These are phyloP conservation scores for Lactarius sp. DNA, from an alignment of 768 basidiomycete species.

Conservation along the genomic window DNA sequence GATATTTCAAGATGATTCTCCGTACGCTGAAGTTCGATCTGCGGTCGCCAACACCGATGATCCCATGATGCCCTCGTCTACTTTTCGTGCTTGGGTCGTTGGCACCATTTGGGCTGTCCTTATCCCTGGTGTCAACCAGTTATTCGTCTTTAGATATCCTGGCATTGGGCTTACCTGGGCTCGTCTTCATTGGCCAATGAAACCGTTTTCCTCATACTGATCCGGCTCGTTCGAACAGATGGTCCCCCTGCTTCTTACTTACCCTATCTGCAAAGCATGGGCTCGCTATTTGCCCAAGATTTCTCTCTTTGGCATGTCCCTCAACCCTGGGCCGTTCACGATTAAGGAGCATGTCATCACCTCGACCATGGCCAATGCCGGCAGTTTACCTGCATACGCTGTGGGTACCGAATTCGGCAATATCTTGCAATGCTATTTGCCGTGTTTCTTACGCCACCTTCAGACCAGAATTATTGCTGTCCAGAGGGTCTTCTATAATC, in stretches of 20 bases:
- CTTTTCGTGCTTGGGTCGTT: not conserved
- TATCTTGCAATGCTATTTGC: not conserved
- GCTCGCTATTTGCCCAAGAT: slow-evolving; percentile 45
- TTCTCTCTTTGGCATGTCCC: slow-evolving; percentile 45
- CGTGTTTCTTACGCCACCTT: not conserved
- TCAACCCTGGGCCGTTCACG: slow-evolving; percentile 70
- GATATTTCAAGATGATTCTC: too few relatives aligned
- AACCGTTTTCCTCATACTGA: not conserved
- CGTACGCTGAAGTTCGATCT: too few relatives aligned
- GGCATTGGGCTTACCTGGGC: rapidly evolving
- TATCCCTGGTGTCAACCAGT: not conserved
- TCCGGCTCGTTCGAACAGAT: slow-evolving; percentile 32
- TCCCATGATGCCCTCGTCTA: not conserved
- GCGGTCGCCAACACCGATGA: too few relatives aligned
- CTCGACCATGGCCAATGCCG: slow-evolving; percentile 36
- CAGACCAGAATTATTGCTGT: slow-evolving; percentile 44
- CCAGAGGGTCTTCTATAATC: slow-evolving; percentile 43
- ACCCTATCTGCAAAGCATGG: not conserved
- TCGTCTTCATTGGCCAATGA: not conserved
- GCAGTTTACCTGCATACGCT: slow-evolving; percentile 36
- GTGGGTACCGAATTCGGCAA: slow-evolving; percentile 12
- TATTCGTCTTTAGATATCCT: not conserved
- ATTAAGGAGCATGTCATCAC: slow-evolving; percentile 67
- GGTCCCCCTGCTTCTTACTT: slow-evolving; percentile 38
- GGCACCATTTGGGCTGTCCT: not conserved